Evolutionary conservation across 441 rosid species (phyloP).

Genomic region (Euphorbia schlechtendalii): DNA sequence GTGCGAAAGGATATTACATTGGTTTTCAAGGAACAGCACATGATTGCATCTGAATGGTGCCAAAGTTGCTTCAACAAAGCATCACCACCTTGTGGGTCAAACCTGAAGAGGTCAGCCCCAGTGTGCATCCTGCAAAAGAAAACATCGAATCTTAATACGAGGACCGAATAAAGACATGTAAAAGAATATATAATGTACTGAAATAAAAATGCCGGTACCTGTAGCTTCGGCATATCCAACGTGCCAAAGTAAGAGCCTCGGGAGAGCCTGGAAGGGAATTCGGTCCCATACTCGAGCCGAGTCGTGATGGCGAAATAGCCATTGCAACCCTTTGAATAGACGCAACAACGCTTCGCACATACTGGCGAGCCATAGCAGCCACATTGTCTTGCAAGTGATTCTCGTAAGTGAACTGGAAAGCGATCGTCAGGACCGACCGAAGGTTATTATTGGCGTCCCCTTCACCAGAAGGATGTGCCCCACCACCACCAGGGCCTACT

Average conservation of each 20-base stretch:
- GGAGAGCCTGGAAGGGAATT: slow-evolving; percentile 72
- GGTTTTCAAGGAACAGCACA: slow-evolving; percentile 88
- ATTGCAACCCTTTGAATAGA: slow-evolving; percentile 95
- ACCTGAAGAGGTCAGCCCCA: slow-evolving; percentile 53
- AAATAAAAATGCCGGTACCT: slow-evolving; percentile 48
- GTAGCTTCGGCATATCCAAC: slow-evolving; percentile 80
- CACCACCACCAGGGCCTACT: slow-evolving; percentile 48
- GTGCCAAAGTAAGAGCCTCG: slow-evolving; percentile 79
- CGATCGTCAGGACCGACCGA: slow-evolving; percentile 82
- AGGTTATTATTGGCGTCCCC: slow-evolving; percentile 44
- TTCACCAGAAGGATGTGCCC: slow-evolving; percentile 40
- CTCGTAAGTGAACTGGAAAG: slow-evolving; percentile 83
- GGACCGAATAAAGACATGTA: no score
- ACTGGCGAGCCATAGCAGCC: slow-evolving; percentile 94
- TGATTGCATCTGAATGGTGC: slow-evolving; percentile 77
- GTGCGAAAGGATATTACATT: slow-evolving; percentile 35
- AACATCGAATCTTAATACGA: no score
- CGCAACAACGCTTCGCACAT: slow-evolving; percentile 71
- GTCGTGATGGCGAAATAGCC: slow-evolving; percentile 75
- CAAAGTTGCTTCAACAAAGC: slow-evolving; percentile 72
- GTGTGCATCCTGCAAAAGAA: slow-evolving; percentile 52
- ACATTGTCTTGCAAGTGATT: slow-evolving; percentile 70
- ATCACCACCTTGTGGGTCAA: slow-evolving; percentile 52
- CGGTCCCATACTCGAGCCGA: slow-evolving; percentile 35
- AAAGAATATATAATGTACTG: no score